Conservation (phyloP, 2,329 filamentous ascomycete species). For the Alternaria angustiovoidea region DNA sequence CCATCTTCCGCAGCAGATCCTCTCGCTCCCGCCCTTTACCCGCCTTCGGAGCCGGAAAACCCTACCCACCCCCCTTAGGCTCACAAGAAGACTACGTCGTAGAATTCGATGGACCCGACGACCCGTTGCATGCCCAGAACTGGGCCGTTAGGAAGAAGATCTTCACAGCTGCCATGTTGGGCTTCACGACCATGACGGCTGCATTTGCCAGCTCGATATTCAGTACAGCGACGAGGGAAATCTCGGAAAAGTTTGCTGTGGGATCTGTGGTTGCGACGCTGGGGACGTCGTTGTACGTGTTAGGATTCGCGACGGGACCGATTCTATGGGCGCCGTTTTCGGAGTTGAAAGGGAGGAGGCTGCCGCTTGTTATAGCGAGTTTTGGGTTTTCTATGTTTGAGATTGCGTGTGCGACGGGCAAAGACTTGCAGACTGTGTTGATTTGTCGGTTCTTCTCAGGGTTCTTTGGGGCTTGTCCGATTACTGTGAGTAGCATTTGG, state of each 20-base stretch:
- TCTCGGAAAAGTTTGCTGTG: slow-evolving; percentile 54
- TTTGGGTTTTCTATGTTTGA: slow-evolving; percentile 62
- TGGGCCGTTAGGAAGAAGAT: slow-evolving; percentile 84
- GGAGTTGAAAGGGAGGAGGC: slow-evolving; percentile 59
- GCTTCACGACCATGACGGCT: slow-evolving; percentile 73
- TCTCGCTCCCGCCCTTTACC: slow-evolving; percentile 66
- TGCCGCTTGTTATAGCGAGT: slow-evolving; percentile 58
- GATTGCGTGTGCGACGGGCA: slow-evolving; percentile 58
- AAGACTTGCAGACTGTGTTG: slow-evolving; percentile 63
- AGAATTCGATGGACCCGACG: slow-evolving; percentile 81
- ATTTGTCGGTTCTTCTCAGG: slow-evolving; percentile 63
- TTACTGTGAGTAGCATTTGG: slow-evolving; percentile 54
- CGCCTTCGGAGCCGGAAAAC: slow-evolving; percentile 75
- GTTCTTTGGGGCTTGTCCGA: slow-evolving; percentile 63
- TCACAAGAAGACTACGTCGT: slow-evolving; percentile 76
- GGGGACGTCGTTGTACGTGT: slow-evolving; percentile 60
- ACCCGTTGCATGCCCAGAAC: slow-evolving; percentile 87
- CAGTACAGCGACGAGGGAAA: slow-evolving; percentile 47
- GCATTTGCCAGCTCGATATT: slow-evolving; percentile 68
- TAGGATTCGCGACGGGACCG: slow-evolving; percentile 59
- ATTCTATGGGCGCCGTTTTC: slow-evolving; percentile 60
- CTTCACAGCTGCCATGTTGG: slow-evolving; percentile 71
- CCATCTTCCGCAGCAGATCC: slow-evolving; percentile 55
- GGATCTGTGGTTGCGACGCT: slow-evolving; percentile 59
- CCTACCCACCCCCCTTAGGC: slow-evolving; percentile 73